Conservation (phyloP, 2,329 filamentous ascomycete genomes). For the Penicillium sp. region DNA sequence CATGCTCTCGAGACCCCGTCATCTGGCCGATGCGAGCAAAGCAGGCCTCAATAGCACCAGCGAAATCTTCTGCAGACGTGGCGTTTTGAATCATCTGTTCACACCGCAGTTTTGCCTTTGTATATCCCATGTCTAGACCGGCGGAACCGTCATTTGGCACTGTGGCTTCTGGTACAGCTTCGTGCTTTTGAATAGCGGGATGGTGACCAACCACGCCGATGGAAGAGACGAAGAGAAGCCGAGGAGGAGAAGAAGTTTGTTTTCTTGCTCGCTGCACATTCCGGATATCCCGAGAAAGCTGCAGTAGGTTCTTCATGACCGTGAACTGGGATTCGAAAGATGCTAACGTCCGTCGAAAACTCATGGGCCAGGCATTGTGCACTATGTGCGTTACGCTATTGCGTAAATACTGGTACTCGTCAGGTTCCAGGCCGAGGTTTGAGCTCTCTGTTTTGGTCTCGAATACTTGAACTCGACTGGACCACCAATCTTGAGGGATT, state of each 20-base stretch:
- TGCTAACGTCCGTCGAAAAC: conserved; percentile 13
- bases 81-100: background rate
- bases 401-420: conserved; percentile 36
- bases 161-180: background rate
- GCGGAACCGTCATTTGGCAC: too few relatives aligned
- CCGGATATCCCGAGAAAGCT: conserved; percentile 37
- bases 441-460: conserved; percentile 45
- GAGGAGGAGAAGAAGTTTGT: conserved; percentile 10
- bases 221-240: conserved; percentile 39
- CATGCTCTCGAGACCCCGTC: background rate
- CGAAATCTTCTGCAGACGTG: background rate
- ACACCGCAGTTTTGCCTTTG: background rate
- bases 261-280: conserved; percentile 12
- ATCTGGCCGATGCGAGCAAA: background rate
- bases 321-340: conserved; percentile 28
- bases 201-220: conserved; percentile 37
- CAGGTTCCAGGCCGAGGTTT: conserved; percentile 44
- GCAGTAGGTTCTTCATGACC: conserved; percentile 48
- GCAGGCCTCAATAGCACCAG: background rate
- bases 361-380: conserved; percentile 30
- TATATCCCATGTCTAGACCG: background rate
- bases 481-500: conserved; percentile 14
- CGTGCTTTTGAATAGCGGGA: background rate
- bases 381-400: conserved; percentile 44
- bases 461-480: conserved; percentile 43